A percentile compares a stretch with the other conserved stretches of the same genome.
These are phyloP conservation scores for Ophiostoma quercus DNA, from an alignment of 2,329 filamentous ascomycete species.

Conservation along the genomic window DNA sequence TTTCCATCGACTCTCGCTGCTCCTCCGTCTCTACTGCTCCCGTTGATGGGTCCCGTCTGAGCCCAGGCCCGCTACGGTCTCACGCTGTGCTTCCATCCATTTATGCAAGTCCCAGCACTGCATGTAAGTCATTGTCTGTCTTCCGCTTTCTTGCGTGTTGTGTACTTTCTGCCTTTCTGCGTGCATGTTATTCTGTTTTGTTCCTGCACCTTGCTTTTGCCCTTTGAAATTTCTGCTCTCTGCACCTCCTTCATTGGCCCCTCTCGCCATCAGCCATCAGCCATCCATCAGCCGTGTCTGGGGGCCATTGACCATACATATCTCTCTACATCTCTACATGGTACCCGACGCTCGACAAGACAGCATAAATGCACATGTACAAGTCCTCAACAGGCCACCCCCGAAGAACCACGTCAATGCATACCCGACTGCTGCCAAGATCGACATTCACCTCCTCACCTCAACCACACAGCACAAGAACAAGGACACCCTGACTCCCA, in stretches of 20 bases:
- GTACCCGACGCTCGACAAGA: neutral
- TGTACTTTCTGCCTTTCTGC: neutral
- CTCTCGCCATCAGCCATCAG: neutral
- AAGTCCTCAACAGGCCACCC: neutral
- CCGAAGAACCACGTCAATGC: constrained; percentile 5
- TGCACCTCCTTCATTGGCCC: constrained; percentile 8
- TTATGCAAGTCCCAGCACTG: constrained; percentile 31
- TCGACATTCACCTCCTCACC: neutral
- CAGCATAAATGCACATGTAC: neutral
- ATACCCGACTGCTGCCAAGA: constrained; percentile 6
- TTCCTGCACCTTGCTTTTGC: neutral
- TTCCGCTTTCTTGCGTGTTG: neutral
- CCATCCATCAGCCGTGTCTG: constrained; percentile 8
- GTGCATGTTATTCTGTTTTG: neutral
- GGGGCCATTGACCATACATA: neutral
- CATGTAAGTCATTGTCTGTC: constrained; percentile 30
- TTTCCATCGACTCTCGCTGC: neutral
- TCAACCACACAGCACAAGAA: constrained; percentile 4
- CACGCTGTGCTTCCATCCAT: constrained; percentile 21
- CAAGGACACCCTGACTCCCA: neutral
- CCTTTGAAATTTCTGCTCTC: constrained; percentile 12
- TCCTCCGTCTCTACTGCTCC: neutral
- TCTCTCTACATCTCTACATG: neutral
- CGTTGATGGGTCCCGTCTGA: neutral
- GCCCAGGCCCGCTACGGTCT: neutral